phyloP scores from a whole-genome alignment of 1,284 basidiomycete genomes.

The Malassezia slooffiae region DNA sequence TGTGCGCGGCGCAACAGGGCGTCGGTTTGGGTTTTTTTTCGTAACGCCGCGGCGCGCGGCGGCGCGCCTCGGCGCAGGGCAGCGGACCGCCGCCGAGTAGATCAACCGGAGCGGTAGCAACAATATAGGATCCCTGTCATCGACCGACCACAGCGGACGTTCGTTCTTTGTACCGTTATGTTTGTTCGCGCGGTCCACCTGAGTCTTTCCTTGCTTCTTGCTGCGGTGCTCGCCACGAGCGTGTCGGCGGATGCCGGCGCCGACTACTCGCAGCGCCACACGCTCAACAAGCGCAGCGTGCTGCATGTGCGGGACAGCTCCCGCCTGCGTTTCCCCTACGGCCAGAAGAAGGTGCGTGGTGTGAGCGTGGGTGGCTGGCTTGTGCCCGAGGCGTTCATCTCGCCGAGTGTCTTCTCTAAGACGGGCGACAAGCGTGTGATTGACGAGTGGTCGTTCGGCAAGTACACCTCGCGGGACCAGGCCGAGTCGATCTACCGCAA shows the following conservation, averaged over 20 bases:
- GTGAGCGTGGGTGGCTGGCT: conserved; percentile 44
- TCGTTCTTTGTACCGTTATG: too few species aligned
- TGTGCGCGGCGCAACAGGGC: not conserved
- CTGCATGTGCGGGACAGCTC: conserved; percentile 8
- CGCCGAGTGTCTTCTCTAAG: conserved; percentile 50
- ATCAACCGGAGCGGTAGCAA: too few species aligned
- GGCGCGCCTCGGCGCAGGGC: too few species aligned
- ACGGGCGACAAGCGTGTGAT: conserved; percentile 47
- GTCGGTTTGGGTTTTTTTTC: not conserved
- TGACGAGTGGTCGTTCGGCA: conserved; percentile 77
- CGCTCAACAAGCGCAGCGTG: conserved; percentile 3
- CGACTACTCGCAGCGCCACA: too few species aligned
- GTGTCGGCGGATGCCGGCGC: too few species aligned
- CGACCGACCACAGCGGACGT: too few species aligned
- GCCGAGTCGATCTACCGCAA: conserved; percentile 23
- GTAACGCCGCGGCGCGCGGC: too few species aligned
- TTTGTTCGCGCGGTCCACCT: too few species aligned
- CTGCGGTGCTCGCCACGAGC: too few species aligned
- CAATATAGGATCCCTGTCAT: too few species aligned
- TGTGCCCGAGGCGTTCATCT: conserved; percentile 37
- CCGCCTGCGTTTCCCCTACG: conserved; percentile 21
- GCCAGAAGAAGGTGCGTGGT: conserved; percentile 27
- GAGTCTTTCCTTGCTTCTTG: too few species aligned
- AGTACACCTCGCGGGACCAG: conserved; percentile 52
- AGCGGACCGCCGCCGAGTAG: too few species aligned